A percentile compares a stretch with the other conserved stretches of the same genome.
Evolutionary conservation across 2,329 filamentous ascomycete species (phyloP).

Genomic region (Aspergillus spinulosporus): DNA sequence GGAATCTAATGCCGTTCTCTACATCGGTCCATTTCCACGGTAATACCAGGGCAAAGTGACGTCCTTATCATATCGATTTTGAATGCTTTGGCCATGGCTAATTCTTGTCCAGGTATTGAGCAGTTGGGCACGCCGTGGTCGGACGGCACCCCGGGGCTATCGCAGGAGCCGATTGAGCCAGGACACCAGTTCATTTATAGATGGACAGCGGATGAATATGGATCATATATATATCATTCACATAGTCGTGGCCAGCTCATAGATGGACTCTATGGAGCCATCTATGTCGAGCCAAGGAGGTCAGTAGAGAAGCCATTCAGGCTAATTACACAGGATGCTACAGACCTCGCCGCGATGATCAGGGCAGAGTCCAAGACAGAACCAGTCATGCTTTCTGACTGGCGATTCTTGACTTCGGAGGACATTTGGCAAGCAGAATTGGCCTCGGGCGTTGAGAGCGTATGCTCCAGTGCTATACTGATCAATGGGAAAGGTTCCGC

Average conservation of each 20-base stretch:
- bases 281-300: constrained; percentile 47
- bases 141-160: constrained; percentile 60
- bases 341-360: constrained; percentile 46
- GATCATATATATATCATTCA: constrained; percentile 63
- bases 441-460: constrained; percentile 41
- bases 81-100: not conserved
- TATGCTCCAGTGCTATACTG: constrained; percentile 62
- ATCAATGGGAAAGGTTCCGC: constrained; percentile 58
- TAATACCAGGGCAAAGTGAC: constrained; percentile 3
- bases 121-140: constrained; percentile 59
- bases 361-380: constrained; percentile 50
- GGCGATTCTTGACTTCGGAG: constrained; percentile 55
- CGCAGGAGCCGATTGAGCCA: constrained; percentile 55
- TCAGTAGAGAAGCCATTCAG: constrained; percentile 30
- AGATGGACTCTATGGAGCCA: constrained; percentile 61
- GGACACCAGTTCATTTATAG: constrained; percentile 53
- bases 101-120: constrained; percentile 25
- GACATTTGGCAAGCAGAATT: constrained; percentile 39
- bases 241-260: constrained; percentile 58
- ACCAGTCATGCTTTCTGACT: constrained; percentile 58
- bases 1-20: constrained; percentile 32
- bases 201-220: constrained; percentile 59
- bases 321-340: constrained; percentile 33
- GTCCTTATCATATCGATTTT: not conserved
- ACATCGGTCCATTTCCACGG: constrained; percentile 37